These are phyloP conservation scores for Graphilbum fragrans DNA, from an alignment of 2,329 filamentous ascomycete genomes.

Conservation along the genomic window DNA sequence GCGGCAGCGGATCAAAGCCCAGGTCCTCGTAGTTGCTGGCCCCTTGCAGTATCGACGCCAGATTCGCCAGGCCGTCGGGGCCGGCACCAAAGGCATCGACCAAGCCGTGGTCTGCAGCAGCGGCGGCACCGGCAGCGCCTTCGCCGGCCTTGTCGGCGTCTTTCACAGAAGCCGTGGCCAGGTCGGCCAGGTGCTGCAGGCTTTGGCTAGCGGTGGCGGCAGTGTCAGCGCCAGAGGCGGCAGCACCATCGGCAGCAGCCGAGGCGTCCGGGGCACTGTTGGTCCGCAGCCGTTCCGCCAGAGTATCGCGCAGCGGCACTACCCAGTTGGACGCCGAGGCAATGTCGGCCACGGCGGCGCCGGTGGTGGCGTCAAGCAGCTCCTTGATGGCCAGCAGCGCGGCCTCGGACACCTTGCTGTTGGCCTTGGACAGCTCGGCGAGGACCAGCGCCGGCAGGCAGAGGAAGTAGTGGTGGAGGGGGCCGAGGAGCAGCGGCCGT, in stretches of 20 bases:
- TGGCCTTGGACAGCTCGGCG: conserved; percentile 42
- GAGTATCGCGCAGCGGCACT: conserved; percentile 1
- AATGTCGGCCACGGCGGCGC: too few relatives aligned
- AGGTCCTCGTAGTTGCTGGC: conserved; percentile 26
- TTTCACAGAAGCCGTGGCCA: conserved; percentile 25
- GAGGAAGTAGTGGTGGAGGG: conserved; percentile 56
- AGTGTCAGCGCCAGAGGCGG: conserved; percentile 15
- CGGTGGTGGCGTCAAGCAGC: conserved; percentile 38
- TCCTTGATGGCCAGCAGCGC: conserved; percentile 40
- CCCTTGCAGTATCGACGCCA: conserved; percentile 4
- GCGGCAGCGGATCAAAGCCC: conserved; percentile 25
- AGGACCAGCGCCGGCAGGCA: conserved; percentile 32
- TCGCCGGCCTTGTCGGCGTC: not conserved
- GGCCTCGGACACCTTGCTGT: conserved; percentile 41
- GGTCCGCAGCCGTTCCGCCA: not conserved
- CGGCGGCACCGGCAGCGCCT: not conserved
- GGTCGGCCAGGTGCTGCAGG: conserved; percentile 32
- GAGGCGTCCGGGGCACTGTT: conserved; percentile 19
- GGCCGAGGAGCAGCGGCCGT: conserved; percentile 38
- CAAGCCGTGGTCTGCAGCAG: conserved; percentile 10
- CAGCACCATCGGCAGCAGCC: conserved; percentile 8
- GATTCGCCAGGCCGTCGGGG: conserved; percentile 1
- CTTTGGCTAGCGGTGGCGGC: conserved; percentile 35
- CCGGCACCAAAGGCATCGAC: conserved; percentile 1
- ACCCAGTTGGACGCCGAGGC: not conserved